Conservation (phyloP, 129 eudicot species). For the Flaveria sonorensis region DNA sequence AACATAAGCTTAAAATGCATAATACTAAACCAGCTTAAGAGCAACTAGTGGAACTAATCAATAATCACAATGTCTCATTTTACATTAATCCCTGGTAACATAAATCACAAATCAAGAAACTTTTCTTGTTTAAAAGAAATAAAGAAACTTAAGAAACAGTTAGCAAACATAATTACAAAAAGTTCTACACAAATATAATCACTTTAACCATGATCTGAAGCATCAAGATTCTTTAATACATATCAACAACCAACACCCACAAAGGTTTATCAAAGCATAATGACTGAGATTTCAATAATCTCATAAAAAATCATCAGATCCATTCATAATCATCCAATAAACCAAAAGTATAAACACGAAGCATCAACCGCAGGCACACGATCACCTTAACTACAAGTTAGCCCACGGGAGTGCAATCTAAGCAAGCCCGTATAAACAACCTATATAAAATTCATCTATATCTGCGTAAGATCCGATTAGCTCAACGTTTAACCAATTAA, state of each 20-base stretch:
- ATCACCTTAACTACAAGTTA: too few relatives aligned
- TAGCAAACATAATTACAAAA: background rate
- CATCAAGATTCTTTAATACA: constrained; percentile 4
- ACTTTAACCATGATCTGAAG: background rate
- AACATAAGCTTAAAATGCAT: constrained; percentile 1
- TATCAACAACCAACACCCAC: background rate
- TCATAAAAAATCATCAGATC: background rate
- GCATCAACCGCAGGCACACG: background rate
- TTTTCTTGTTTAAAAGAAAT: background rate
- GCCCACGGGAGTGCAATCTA: too few relatives aligned
- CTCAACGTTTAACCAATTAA: background rate
- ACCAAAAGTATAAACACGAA: background rate
- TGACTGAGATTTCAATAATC: background rate
- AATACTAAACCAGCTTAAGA: background rate
- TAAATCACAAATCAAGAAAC: constrained; percentile 14
- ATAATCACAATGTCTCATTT: background rate
- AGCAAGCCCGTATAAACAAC: too few relatives aligned
- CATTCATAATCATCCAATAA: background rate
- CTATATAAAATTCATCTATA: too few relatives aligned
- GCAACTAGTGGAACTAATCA: background rate
- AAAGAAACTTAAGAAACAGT: background rate
- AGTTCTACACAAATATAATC: background rate
- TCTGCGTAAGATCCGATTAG: too few relatives aligned
- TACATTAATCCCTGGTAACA: background rate
- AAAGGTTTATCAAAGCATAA: constrained; percentile 2